Percentiles rank a stretch among this genome's conserved stretches.
Conservation (phyloP, 768 basidiomycete genomes). For the Podaxis sp. region DNA sequence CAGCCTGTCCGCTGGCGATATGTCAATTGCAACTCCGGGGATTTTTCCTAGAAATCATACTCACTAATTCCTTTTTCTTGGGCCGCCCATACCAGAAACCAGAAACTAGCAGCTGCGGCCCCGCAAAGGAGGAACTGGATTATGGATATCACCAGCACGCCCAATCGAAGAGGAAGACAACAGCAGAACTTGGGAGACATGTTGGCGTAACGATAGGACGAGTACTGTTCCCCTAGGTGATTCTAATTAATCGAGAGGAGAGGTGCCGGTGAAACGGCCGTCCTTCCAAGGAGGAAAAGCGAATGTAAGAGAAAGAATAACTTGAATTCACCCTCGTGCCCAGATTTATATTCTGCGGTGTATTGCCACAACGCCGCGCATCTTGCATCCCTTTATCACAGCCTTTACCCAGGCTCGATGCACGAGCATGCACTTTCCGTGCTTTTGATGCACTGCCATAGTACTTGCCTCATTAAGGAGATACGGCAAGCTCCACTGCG, state of each 20-base stretch:
- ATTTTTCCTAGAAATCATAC: conserved; percentile 2
- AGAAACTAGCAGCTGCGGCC: conserved; percentile 30
- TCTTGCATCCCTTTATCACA: background rate
- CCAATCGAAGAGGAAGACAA: conserved; percentile 44
- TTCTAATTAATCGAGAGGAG: background rate
- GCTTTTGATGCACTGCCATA: background rate
- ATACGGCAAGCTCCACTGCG: background rate
- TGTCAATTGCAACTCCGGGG: background rate
- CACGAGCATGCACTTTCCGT: too few species aligned
- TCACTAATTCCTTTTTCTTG: conserved; percentile 19
- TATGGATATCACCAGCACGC: conserved; percentile 40
- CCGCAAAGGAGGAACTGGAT: conserved; percentile 38
- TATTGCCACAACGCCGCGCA: background rate
- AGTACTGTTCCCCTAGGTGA: background rate
- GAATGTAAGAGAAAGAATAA: background rate
- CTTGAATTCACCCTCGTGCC: background rate
- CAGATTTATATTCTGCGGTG: background rate
- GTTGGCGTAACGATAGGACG: background rate
- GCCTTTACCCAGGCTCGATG: background rate
- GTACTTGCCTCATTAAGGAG: background rate
- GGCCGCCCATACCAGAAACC: conserved; percentile 28
- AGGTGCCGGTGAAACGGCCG: too few species aligned
- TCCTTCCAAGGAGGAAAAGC: background rate
- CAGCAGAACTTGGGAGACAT: conserved; percentile 43
- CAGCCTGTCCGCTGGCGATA: conserved; percentile 24